Evolutionary conservation across 305 asterid species (phyloP), one percentile per base, ranked within the genome.

Genomic region (Euphrasia arctica): DNA sequence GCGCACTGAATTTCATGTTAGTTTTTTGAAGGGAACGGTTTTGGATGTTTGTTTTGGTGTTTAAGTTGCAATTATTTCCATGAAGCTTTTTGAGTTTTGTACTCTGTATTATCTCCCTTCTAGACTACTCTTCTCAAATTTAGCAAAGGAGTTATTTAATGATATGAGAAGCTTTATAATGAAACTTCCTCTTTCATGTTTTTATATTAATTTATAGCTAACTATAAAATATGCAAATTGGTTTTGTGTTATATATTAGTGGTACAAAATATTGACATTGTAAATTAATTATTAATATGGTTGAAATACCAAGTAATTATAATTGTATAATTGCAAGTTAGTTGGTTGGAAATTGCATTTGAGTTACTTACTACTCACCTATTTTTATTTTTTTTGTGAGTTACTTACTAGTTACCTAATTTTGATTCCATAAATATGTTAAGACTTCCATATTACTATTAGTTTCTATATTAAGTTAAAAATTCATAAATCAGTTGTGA

Each of bases 1-100:
- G 12, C n/a, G 22, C 8, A 1, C 32, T 7, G 57, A 54, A 2
- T 49, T 56, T 31, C 48, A 29, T 54, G 54, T 59, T 18, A 58
- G 60, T 50, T 11, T 62, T 62, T 45, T 64, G n/a, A 50, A 34
- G 45, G 25, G 39, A 65, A 25, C 50, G 31, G 12, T 62, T 56
- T 58, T 34, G 32, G 31, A 45, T 39, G 43, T 39, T 39, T 39
- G 18, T 34, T 55, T 9, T 36, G 22, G 10, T 69, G 51, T 67
- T 69, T 72, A 42, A 29, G 59, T 67, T 75, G 64, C 67, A 75
- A 58, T 34, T 60, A 7, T 55, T 65, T 34, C 31, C 42, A 58
- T 31, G 34, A 31, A 31, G 34, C 4, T 31, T 31, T 31, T 31
- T 31, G 34, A 31, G 34, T 54, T 39, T 63, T 63, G 52, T 47